phyloP scores from a whole-genome alignment of 129 eudicot species.

The Escallonia rubra region DNA sequence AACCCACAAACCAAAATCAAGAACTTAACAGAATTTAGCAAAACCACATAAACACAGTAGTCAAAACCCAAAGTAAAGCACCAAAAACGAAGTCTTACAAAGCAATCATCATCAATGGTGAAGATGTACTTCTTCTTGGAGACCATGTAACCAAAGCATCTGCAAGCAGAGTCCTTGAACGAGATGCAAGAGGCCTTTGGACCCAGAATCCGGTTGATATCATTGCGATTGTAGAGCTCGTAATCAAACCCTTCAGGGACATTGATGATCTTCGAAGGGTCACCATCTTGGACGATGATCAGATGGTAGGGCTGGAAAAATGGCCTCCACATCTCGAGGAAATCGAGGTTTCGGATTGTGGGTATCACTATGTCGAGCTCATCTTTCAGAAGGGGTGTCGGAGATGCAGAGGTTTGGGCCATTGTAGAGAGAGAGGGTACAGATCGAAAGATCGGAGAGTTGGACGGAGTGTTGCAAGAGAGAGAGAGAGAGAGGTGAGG shows the following conservation, averaged over 20 bases:
- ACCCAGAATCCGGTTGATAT: constrained; percentile 60
- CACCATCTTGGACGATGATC: constrained; percentile 70
- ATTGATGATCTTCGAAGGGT: constrained; percentile 47
- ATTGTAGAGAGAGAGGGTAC: constrained; percentile 6
- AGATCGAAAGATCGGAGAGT: background rate
- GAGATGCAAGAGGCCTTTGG: constrained; percentile 77
- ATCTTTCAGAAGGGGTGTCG: constrained; percentile 47
- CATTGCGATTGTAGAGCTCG: constrained; percentile 68
- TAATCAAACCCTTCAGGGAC: constrained; percentile 70
- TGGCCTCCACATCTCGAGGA: constrained; percentile 73
- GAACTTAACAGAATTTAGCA: background rate
- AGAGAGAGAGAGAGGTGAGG: too few species aligned
- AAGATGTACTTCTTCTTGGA: constrained; percentile 58
- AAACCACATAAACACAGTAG: background rate
- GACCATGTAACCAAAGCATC: constrained; percentile 67
- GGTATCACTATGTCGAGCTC: constrained; percentile 60
- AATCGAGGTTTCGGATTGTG: constrained; percentile 66
- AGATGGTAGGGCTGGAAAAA: constrained; percentile 57
- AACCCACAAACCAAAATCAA: background rate
- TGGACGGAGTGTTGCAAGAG: too few species aligned
- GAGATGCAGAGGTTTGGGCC: constrained; percentile 14
- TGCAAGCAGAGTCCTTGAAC: constrained; percentile 68
- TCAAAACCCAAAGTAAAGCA: constrained; percentile 5
- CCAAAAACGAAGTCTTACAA: constrained; percentile 36
- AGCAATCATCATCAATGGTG: constrained; percentile 81